These are phyloP conservation scores for Mycogone perniciosa DNA, from an alignment of 2,329 filamentous ascomycete genomes.

Conservation along the genomic window DNA sequence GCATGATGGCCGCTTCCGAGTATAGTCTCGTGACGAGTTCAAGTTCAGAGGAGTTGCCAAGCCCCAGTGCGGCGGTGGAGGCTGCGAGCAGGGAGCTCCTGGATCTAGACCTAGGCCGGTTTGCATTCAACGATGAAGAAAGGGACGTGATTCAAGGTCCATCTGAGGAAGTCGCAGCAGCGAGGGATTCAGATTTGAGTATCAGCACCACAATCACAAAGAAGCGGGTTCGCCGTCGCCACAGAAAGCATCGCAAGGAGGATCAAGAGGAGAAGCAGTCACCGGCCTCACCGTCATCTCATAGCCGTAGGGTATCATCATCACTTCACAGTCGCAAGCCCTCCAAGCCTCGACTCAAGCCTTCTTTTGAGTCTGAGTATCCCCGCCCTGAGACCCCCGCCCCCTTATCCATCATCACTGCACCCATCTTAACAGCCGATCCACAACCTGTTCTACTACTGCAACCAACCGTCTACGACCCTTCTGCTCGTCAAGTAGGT, in stretches of 20 bases:
- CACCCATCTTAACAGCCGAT: constrained; percentile 43
- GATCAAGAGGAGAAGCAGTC: constrained; percentile 15
- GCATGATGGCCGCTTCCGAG: constrained; percentile 22
- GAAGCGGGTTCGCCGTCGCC: constrained; percentile 30
- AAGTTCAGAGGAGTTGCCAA: constrained; percentile 34
- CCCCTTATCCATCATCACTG: constrained; percentile 37
- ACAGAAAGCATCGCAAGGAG: constrained; percentile 30
- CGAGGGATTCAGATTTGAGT: constrained; percentile 25
- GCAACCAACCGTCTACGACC: constrained; percentile 52
- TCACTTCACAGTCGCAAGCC: constrained; percentile 19
- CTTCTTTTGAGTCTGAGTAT: constrained; percentile 20
- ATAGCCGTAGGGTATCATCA: constrained; percentile 17
- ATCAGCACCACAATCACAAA: constrained; percentile 47
- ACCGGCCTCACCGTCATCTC: background rate
- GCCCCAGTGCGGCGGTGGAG: constrained; percentile 47
- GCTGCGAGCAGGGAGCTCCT: constrained; percentile 47
- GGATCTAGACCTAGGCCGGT: constrained; percentile 33
- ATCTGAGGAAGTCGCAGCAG: constrained; percentile 29
- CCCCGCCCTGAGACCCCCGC: constrained; percentile 23
- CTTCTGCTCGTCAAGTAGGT: constrained; percentile 20
- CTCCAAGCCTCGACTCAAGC: constrained; percentile 20
- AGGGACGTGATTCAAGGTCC: constrained; percentile 25
- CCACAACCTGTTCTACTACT: constrained; percentile 49
- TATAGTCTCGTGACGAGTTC: constrained; percentile 29
- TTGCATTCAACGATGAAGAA: constrained; percentile 31